Base-by-base conservation (phyloP, 129 eudicot species). In the Centaurea solstitialis region DNA sequence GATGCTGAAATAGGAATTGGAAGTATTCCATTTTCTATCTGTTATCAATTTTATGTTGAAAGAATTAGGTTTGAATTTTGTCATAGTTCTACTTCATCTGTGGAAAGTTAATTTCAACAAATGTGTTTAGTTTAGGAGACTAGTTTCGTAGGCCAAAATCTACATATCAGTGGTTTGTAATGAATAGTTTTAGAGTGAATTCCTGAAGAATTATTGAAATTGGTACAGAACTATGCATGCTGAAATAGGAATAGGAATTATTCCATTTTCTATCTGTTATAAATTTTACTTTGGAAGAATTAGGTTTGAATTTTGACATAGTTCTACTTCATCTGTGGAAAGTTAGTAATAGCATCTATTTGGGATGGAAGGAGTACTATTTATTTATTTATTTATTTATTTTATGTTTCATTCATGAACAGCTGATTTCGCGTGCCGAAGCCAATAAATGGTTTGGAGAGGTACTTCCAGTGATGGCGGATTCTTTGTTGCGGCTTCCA, bases 401-500 rank as follows among this genome's bases (percentile, higher is more conserved):
- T 17, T 53, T 53, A 57, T 23, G 5, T 20, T 38, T 22, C 66
- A 30, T 65, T 76, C 21, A 10, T 79, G 82, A 86, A 47, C 79
- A 93, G 98, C 81, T 93, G 80, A 82, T 90, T 67, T 81, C 92
- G 26, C 88, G 91, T 68, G 97, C 89, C 18, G 93, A 92, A 68
- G 88, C 97, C 3, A 83, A 83, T 17, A 83, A 76, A 66, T 92
- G 97, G 97, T 95, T 92, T 62, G 83, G 77, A 73, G 88, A 86
- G 74, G 87, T 79, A 57, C 76, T 94, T 61, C 98, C 98, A 26
- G 86, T 76, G 28, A 61, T 94, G 87, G 94, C 96, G 0, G 83
- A 85, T 70, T 83, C 85, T 77, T 70, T 92, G 70, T 75, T 95
- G 86, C 74, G 85, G 73, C 79, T 95, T 83, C 98, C 99, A 0